Evolutionary conservation across 805 yeast species (phyloP).

Genomic region (Allodekkera sacchari): DNA sequence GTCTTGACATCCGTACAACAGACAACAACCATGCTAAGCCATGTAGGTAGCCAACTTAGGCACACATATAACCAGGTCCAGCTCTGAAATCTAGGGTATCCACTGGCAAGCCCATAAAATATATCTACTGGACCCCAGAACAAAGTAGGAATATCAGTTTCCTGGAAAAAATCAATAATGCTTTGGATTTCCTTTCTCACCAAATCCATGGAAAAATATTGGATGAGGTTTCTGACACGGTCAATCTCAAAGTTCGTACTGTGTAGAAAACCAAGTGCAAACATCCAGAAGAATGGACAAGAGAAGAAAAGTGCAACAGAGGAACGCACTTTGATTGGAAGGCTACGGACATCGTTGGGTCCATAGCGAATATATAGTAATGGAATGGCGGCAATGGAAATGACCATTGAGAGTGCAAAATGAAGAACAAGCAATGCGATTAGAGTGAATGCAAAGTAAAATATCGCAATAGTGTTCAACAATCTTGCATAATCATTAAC

Average conservation of each 20-base stretch:
- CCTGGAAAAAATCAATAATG: conserved; percentile 10
- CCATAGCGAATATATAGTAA: conserved; percentile 50
- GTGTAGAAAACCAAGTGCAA: conserved; percentile 19
- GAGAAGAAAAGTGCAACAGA: conserved; percentile 22
- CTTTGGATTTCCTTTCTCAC: conserved; percentile 12
- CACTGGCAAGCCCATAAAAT: conserved; percentile 44
- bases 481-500: conserved; percentile 17
- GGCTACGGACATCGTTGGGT: conserved; percentile 4
- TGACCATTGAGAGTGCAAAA: conserved; percentile 67
- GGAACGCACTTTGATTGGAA: conserved; percentile 4
- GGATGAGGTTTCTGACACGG: conserved; percentile 21
- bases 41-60: conserved; percentile 76
- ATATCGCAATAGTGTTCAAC: conserved; percentile 27
- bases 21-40: conserved; percentile 39
- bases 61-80: conserved; percentile 81
- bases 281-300: conserved; percentile 23
- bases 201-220: conserved; percentile 16
- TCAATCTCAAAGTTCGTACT: conserved; percentile 20
- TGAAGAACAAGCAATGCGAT: conserved; percentile 73
- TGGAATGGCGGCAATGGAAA: conserved; percentile 72
- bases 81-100: conserved; percentile 63
- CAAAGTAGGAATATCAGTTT: conserved; percentile 4
- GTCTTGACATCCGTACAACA: conserved; percentile 15
- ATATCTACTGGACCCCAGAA: conserved; percentile 31
- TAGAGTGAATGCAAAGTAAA: conserved; percentile 59